phyloP scores from a whole-genome alignment of 2,329 filamentous ascomycete species.

The Lasiodiplodia citricola region DNA sequence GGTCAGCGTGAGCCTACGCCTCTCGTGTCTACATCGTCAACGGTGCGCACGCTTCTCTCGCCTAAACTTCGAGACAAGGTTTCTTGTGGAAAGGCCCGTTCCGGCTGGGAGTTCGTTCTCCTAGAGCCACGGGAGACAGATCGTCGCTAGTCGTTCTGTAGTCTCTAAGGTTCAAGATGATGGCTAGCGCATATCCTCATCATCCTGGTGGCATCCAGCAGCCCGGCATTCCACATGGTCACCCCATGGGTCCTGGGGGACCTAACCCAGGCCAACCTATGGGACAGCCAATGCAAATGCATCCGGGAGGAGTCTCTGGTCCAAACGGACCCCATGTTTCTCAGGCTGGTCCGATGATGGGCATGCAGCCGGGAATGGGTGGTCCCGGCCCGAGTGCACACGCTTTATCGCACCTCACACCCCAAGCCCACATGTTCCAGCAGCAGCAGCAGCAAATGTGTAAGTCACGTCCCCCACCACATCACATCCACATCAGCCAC shows the following conservation, averaged over 20 bases:
- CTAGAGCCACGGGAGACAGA: conserved; percentile 15
- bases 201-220: conserved; percentile 75
- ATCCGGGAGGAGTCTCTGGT: conserved; percentile 74
- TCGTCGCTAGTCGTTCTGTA: conserved; percentile 15
- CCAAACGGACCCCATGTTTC: conserved; percentile 74
- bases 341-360: conserved; percentile 74
- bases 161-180: conserved; percentile 59
- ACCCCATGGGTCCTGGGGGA: conserved; percentile 67
- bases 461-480: background rate
- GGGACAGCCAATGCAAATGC: conserved; percentile 72
- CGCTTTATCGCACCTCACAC: conserved; percentile 73
- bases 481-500: background rate
- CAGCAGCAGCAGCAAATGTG: conserved; percentile 45
- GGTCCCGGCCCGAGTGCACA: conserved; percentile 67
- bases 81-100: background rate
- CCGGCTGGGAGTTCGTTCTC: conserved; percentile 19
- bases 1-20: conserved; percentile 4
- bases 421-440: conserved; percentile 63
- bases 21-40: background rate
- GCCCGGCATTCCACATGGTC: conserved; percentile 69
- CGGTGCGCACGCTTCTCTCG: background rate
- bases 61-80: background rate
- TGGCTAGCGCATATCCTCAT: conserved; percentile 70
- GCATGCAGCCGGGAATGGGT: conserved; percentile 71
- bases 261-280: conserved; percentile 74